Conservation (phyloP, 2,329 filamentous ascomycete genomes). For the Ceratocystis destructans region DNA sequence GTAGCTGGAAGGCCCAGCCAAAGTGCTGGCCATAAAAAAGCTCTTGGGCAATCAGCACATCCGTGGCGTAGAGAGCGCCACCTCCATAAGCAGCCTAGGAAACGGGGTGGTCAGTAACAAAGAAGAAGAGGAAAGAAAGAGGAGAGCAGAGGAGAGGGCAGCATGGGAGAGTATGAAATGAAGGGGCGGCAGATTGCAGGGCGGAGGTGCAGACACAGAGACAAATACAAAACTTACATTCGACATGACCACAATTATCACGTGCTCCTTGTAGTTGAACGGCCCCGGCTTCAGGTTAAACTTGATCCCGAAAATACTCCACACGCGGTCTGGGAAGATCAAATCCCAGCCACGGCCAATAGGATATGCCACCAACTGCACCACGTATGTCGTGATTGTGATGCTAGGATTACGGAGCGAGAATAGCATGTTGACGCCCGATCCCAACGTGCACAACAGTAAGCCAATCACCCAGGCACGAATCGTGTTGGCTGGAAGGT, state of each 20-base stretch:
- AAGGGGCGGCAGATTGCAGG: background rate
- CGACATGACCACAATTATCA: conserved; percentile 50
- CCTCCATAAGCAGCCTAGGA: conserved; percentile 42
- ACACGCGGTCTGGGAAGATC: conserved; percentile 39
- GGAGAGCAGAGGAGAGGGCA: background rate
- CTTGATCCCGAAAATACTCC: conserved; percentile 38
- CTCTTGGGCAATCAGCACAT: conserved; percentile 32
- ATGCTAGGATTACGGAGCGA: conserved; percentile 46
- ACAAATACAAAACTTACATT: conserved; percentile 33
- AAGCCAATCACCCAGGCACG: conserved; percentile 51
- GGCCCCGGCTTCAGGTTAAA: conserved; percentile 44
- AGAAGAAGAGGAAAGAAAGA: background rate
- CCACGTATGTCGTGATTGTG: conserved; percentile 45
- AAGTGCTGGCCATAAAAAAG: conserved; percentile 40
- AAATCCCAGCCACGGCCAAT: conserved; percentile 42
- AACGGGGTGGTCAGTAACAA: conserved; percentile 20
- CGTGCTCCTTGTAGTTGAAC: conserved; percentile 50
- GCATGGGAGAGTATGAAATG: background rate
- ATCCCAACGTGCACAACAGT: conserved; percentile 47
- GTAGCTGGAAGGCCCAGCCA: conserved; percentile 44
- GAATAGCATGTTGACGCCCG: conserved; percentile 48
- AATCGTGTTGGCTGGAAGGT: conserved; percentile 50
- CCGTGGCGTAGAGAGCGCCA: conserved; percentile 43
- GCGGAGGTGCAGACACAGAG: background rate
- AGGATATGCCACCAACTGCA: conserved; percentile 49